Base-by-base conservation (phyloP, 371 early-diverging fungal genomes). In the Circinella minor region DNA sequence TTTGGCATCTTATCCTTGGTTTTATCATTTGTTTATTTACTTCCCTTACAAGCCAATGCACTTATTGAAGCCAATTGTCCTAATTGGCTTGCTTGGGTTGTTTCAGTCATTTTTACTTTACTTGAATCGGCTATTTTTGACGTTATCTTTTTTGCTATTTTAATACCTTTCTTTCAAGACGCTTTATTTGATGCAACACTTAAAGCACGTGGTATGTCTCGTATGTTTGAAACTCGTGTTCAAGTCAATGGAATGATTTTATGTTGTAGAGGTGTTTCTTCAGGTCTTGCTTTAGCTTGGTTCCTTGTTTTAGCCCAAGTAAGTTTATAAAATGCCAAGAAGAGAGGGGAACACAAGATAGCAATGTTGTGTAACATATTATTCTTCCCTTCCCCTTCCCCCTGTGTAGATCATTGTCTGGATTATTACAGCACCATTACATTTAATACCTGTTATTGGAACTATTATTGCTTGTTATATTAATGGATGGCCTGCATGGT, bases 401-500 rank as follows among this genome's bases (percentile, higher is more conserved):
- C 27, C 27, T 27, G 27, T 74, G 18, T 75, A 85, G 84, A 69
- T 86, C n/a, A n/a, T 87, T 15, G 65, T 87, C 1, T 76, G 87
- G 48, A 70, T 87, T 36, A 63, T 91, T 49, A 88, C 88, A 10
- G 76, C 88, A 13, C 90, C 91, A 7, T 70, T 91, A 37, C 84
- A 89, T 77, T 65, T 87, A 46, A 81, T 91, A 55, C 91, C 91
- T 17, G 69, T 90, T 11, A 57, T 85, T 38, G 90, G 91, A 9
- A 84, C 86, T 4, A 68, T 80, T 34, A 20, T 86, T 47, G 88
- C 85, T 62, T 87, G 89, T 68, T 81, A 84, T 66, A 75, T 90
- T 55, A 90, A 88, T 72, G 89, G 87, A 4, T 86, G 82, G 81
- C 76, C 81, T 27, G 76, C 78, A 18, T 79, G 82, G 85, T 85